Conservation (phyloP, 2,329 filamentous ascomycete species). For the Sporothrix inflata region DNA sequence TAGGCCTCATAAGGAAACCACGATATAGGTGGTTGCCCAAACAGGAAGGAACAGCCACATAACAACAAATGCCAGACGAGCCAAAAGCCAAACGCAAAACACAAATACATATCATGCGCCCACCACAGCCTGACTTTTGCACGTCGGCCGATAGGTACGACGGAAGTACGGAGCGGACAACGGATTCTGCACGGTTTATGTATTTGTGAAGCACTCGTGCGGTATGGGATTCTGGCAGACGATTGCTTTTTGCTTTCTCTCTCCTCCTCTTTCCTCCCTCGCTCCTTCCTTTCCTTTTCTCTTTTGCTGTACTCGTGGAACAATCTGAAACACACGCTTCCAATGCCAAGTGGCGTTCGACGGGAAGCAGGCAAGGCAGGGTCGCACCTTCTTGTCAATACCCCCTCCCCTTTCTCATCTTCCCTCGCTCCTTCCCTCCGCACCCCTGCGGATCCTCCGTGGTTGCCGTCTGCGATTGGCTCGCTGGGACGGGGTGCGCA, state of each 20-base stretch:
- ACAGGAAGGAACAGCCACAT: constrained; percentile 20
- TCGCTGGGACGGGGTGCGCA: not conserved
- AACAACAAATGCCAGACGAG: not conserved
- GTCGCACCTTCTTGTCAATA: not conserved
- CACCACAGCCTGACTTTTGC: not conserved
- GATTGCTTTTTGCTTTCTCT: not conserved
- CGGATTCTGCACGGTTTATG: not conserved
- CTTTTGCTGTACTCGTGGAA: constrained; percentile 23
- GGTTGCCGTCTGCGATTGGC: constrained; percentile 18
- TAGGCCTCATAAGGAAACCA: not conserved
- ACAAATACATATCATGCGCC: constrained; percentile 10
- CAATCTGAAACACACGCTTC: constrained; percentile 29
- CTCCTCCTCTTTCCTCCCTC: not conserved
- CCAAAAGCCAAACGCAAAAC: not conserved
- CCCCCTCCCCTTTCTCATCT: constrained; percentile 23
- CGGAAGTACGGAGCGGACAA: not conserved
- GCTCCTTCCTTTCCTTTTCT: not conserved
- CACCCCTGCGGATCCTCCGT: constrained; percentile 26
- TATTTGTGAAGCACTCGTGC: not conserved
- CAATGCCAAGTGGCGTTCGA: constrained; percentile 19
- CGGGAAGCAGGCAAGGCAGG: not conserved
- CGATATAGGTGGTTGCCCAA: constrained; percentile 4
- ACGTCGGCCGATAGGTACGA: not conserved
- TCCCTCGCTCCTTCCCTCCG: not conserved
- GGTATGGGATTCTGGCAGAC: not conserved